Conservation (phyloP, 768 basidiomycete genomes). For the Lepiota brunneoincarnata region DNA sequence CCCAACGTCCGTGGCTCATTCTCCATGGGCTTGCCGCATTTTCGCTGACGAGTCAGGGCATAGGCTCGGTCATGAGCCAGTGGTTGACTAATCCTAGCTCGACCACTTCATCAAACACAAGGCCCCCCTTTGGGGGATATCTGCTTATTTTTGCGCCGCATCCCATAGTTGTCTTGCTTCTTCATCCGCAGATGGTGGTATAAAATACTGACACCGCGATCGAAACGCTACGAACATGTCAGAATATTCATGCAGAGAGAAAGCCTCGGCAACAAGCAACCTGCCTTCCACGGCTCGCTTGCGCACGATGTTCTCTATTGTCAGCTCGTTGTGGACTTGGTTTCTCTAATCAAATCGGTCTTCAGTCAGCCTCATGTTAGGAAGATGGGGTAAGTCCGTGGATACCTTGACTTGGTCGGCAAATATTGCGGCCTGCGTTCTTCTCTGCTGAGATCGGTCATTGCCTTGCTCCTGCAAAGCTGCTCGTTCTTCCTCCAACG, state of each 20-base stretch:
- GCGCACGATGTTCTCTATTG: slow-evolving; percentile 70
- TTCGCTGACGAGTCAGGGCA: neutral
- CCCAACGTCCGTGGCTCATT: no score
- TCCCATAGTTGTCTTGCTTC: slow-evolving; percentile 44
- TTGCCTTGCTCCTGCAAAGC: slow-evolving; percentile 38
- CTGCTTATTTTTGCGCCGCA: slow-evolving; percentile 19
- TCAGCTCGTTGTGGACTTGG: slow-evolving; percentile 73
- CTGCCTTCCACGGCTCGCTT: slow-evolving; percentile 69
- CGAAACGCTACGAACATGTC: slow-evolving; percentile 56
- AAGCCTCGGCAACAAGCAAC: slow-evolving; percentile 16
- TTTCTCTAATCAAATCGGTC: slow-evolving; percentile 44
- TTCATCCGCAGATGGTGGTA: slow-evolving; percentile 56
- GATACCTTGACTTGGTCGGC: slow-evolving; percentile 71
- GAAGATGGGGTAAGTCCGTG: slow-evolving; percentile 5
- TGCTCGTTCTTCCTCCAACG: slow-evolving; percentile 53
- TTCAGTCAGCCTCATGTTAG: neutral
- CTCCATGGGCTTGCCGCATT: no score
- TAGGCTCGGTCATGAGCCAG: neutral
- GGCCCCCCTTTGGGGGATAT: neutral
- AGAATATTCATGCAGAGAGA: neutral
- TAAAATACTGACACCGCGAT: slow-evolving; percentile 77
- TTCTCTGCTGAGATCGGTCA: slow-evolving; percentile 45
- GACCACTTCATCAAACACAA: neutral
- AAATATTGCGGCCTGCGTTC: slow-evolving; percentile 54
- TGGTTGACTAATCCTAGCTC: neutral